These are phyloP conservation scores for Phytophthora colocasiae DNA, from an alignment of 352 stramenopile genomes.

Conservation along the genomic window DNA sequence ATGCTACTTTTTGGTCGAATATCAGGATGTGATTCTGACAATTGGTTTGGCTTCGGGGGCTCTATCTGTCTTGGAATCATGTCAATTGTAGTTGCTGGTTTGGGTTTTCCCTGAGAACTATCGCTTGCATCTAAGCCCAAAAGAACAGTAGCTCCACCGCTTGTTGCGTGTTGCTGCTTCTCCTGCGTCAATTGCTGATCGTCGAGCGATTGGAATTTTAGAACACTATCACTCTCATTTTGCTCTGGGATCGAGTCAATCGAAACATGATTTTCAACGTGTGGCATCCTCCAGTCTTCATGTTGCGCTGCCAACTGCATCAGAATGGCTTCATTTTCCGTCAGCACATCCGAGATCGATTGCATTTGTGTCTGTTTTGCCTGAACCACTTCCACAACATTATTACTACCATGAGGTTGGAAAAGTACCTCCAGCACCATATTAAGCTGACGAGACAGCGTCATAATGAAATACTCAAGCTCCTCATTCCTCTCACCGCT, in stretches of 20 bases:
- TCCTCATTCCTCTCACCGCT: slow-evolving; percentile 40
- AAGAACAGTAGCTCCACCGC: too few relatives aligned
- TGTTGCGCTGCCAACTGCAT: slow-evolving; percentile 44
- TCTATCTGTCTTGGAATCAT: too few relatives aligned
- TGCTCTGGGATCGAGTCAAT: background rate
- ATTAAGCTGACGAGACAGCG: slow-evolving; percentile 65
- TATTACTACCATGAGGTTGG: slow-evolving; percentile 39
- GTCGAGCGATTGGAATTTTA: too few relatives aligned
- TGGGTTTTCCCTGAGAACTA: too few relatives aligned
- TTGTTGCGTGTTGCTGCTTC: background rate
- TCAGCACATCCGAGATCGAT: slow-evolving; percentile 63
- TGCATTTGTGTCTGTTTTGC: slow-evolving; percentile 45
- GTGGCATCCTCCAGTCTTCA: slow-evolving; percentile 5
- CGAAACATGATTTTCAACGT: background rate
- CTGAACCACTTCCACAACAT: slow-evolving; percentile 40
- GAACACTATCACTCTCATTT: background rate
- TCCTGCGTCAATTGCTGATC: too few relatives aligned
- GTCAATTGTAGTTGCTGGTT: too few relatives aligned
- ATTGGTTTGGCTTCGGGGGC: too few relatives aligned
- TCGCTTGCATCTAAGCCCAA: too few relatives aligned
- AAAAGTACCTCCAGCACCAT: slow-evolving; percentile 70
- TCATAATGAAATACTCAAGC: slow-evolving; percentile 68
- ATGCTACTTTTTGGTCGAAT: background rate
- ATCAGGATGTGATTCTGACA: too few relatives aligned
- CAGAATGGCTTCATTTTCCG: slow-evolving; percentile 67